Percentiles rank a stretch among this genome's conserved stretches.
phyloP scores from a whole-genome alignment of 2,329 filamentous ascomycete genomes.

The Lanzia echinophila region DNA sequence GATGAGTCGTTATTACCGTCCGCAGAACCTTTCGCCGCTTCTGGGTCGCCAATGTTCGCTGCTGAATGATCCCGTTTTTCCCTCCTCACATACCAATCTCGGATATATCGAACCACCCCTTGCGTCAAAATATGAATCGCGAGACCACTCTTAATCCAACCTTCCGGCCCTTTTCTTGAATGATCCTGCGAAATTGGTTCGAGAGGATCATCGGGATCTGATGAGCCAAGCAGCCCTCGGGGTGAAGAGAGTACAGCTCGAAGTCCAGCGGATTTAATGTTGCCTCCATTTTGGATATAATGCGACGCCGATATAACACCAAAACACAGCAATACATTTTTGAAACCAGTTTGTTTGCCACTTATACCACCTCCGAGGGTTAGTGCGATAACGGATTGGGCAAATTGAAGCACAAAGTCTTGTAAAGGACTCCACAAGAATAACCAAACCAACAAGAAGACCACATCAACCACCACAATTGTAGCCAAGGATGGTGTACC shows the following conservation, averaged over 20 bases:
- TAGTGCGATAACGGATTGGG: slow-evolving; percentile 88
- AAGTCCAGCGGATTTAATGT: slow-evolving; percentile 24
- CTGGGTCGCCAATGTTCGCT: slow-evolving; percentile 48
- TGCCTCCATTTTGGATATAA: slow-evolving; percentile 24
- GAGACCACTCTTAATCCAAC: slow-evolving; percentile 61
- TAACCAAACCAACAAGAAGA: slow-evolving; percentile 79
- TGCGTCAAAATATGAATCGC: slow-evolving; percentile 72
- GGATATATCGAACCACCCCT: slow-evolving; percentile 63
- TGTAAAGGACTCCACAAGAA: slow-evolving; percentile 84
- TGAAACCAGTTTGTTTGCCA: slow-evolving; percentile 60
- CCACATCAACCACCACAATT: slow-evolving; percentile 73
- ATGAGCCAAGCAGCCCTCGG: slow-evolving; percentile 19
- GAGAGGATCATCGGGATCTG: slow-evolving; percentile 40
- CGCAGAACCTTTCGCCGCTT: slow-evolving; percentile 47
- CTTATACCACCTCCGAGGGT: slow-evolving; percentile 78
- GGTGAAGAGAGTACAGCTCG: slow-evolving; percentile 25
- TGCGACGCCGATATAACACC: slow-evolving; percentile 48
- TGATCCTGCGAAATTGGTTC: slow-evolving; percentile 38
- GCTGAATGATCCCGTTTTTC: slow-evolving; percentile 49
- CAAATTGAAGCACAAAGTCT: slow-evolving; percentile 80
- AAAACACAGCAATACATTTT: slow-evolving; percentile 66
- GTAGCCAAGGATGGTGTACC: slow-evolving; percentile 82
- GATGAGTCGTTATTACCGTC: slow-evolving; percentile 45
- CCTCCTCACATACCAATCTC: slow-evolving; percentile 59
- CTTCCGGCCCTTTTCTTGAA: slow-evolving; percentile 44